phyloP scores from a whole-genome alignment of 805 yeast genomes.

The Sugiyamaella chiloensis region DNA sequence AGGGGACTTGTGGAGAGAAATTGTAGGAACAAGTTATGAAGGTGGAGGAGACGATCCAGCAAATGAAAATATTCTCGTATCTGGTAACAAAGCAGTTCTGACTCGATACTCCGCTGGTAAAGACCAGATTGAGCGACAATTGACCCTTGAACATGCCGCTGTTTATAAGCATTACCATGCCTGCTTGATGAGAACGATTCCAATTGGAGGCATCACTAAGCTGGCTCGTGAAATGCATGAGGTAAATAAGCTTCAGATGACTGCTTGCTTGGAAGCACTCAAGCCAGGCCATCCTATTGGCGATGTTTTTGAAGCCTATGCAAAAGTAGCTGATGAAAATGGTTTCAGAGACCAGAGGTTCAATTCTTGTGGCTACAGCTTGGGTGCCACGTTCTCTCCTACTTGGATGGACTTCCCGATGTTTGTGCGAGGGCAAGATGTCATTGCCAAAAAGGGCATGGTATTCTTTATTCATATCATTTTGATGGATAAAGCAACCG shows the following conservation, averaged over 20 bases:
- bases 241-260: conserved; percentile 12
- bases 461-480: conserved; percentile 14
- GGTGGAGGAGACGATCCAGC: neutral
- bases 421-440: conserved; percentile 15
- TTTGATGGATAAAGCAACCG: conserved; percentile 14
- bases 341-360: conserved; percentile 14
- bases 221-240: conserved; percentile 14
- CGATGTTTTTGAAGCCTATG: conserved; percentile 15
- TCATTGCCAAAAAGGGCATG: conserved; percentile 13
- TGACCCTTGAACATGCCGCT: neutral
- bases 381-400: conserved; percentile 15
- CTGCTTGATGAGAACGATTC: conserved; percentile 13
- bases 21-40: neutral
- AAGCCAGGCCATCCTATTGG: conserved; percentile 10
- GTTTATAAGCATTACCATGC: conserved; percentile 1
- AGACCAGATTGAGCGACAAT: neutral
- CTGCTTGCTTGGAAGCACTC: conserved; percentile 12
- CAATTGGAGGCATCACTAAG: conserved; percentile 13
- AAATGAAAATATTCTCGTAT: neutral
- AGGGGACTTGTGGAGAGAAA: neutral
- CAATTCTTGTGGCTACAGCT: conserved; percentile 14
- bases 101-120: neutral
- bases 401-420: conserved; percentile 17
- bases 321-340: conserved; percentile 11
- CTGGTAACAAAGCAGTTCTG: neutral